Base-by-base conservation (phyloP, 495 filamentous ascomycete species). In the Lineolata rhizophorae region DNA sequence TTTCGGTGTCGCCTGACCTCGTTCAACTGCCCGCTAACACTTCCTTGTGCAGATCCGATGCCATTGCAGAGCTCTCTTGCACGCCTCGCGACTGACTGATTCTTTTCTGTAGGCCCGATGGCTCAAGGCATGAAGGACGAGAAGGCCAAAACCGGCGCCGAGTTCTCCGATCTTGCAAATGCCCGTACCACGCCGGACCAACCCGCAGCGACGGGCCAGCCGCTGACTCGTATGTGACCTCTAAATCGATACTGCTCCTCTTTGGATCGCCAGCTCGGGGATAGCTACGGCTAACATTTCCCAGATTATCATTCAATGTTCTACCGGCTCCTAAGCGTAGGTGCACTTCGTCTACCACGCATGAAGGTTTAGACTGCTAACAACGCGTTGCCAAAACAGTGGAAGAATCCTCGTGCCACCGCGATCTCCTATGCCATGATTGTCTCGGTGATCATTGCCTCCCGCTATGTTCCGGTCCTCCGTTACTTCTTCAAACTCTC, bases 221-320 rank as follows among this genome's bases (percentile, higher is more conserved):
- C 75, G 17, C 55, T 95, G 57, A 94, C 83, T 30, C 76, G 66
- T 69, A 65, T 35, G 64, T 55, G 32, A 17, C 16, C 12, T 26
- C 8, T 8, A 26, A 8, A 26, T 8, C 28, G 16, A 35, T 20
- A 11, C 11, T 10, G 16, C 13, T 24, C 27, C 34, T 14, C 3
- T 12, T 34, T 28, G 31, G 10, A 11, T 25, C n/a, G n/a, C n/a
- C n/a, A n/a, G n/a, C n/a, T 9, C 10, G 26, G 18, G 22, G 4
- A 27, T 27, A 13, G 20, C 20, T 37, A 32, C 16, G 32, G 35
- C 31, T 35, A 13, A 45, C 49, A 33, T 32, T 19, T 32, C 22
- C 3, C 30, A 67, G 64, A 84, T 56, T 99, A 94, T 55, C 87
- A 95, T 57, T 93, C 82, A 20, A 68, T 94, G 58, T 84, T 95